Evolutionary conservation across 2,329 filamentous ascomycete genomes (phyloP).

Genomic region (Exophiala aquamarina): DNA sequence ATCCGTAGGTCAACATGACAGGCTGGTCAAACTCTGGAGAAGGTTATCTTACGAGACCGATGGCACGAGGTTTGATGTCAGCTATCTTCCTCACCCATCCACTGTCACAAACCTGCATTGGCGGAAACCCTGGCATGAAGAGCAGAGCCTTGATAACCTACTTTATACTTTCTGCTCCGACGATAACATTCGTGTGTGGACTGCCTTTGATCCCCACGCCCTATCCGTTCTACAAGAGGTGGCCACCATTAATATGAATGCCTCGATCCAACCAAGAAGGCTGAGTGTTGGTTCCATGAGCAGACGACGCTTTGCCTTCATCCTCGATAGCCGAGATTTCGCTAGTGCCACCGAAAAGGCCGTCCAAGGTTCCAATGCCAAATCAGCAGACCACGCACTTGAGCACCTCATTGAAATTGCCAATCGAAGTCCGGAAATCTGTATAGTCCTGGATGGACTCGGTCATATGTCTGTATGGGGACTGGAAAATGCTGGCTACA

Average conservation of each 20-base stretch:
- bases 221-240: constrained; percentile 75
- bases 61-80: constrained; percentile 84
- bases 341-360: constrained; percentile 73
- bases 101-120: constrained; percentile 82
- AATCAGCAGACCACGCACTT: constrained; percentile 69
- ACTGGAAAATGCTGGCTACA: constrained; percentile 79
- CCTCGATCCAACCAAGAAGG: constrained; percentile 63
- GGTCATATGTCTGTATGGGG: constrained; percentile 92
- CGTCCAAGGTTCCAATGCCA: constrained; percentile 61
- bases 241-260: constrained; percentile 73
- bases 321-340: constrained; percentile 81
- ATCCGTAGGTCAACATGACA: constrained; percentile 74
- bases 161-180: constrained; percentile 88
- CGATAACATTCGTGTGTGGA: constrained; percentile 79
- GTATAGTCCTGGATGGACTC: constrained; percentile 77
- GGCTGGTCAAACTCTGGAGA: constrained; percentile 89
- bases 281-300: constrained; percentile 40
- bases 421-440: constrained; percentile 82
- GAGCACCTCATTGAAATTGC: constrained; percentile 84
- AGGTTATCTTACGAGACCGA: constrained; percentile 79
- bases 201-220: constrained; percentile 69
- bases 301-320: constrained; percentile 67
- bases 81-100: constrained; percentile 82
- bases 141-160: constrained; percentile 80
- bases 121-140: constrained; percentile 73